Base-by-base conservation (phyloP, 129 eudicot genomes). In the Scalesia atractyloides region DNA sequence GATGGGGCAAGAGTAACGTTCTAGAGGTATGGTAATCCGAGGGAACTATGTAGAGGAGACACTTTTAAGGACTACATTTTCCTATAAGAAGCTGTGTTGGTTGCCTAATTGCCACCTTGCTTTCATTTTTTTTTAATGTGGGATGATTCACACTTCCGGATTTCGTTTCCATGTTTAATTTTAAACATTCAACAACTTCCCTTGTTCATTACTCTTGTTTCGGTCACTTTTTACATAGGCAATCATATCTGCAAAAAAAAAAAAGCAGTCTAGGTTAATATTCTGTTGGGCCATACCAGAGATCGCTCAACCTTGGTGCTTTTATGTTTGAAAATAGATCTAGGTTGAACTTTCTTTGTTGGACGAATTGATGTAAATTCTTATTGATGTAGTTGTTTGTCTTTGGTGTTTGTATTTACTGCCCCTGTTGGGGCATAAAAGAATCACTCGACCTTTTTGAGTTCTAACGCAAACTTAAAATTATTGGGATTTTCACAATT, bases 71-170 rank as follows among this genome's bases (percentile, higher is more conserved):
- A 64, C 43, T 37, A 37, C 72, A 51, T 50, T 52, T 74, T 74
- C 79, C 66, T 74, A 50, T 20, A 50, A 50, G 19, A 50, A 50
- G n/a, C 9, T 47, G 79, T 50, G 51, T 60, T 24, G 53, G 52
- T 10, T 64, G 46, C 56, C 66, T 15, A 37, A 3, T n/a, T 52
- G 64, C 74, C 74, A 74, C 53, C 58, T 15, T 64, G 11, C 14
- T 18, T 74, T 5, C 44, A 51, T 74, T 74, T 64, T 64, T 64
- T 20, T 10, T 24, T 24, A 46, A 62, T 73, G 12, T 58, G 26
- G n/a, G 16, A 74, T 64, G 72, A 74, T 74, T 64, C 65, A 64
- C 72, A 50, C 9, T 65, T 74, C 44, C 65, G 57, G 8, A 74
- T 64, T 50, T 65, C 64, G 72, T 74, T 74, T 56, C 72, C 65